Conservation (phyloP, 192 early-diverging fungal genomes). For the Martensiomyces pterosporus region DNA sequence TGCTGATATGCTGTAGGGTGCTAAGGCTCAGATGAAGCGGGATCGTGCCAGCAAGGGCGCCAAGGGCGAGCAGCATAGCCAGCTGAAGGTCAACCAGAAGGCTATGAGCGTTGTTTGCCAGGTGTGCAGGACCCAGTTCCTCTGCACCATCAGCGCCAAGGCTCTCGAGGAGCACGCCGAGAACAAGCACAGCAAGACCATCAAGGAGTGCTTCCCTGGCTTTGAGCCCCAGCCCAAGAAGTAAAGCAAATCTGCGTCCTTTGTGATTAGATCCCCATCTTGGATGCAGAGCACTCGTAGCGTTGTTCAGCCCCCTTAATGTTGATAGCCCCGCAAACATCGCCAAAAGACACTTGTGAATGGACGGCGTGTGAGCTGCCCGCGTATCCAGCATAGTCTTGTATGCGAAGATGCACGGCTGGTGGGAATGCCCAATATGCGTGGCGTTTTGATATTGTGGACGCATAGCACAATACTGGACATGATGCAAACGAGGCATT, state of each 20-base stretch:
- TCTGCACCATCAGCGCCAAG: slow-evolving; percentile 72
- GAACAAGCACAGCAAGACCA: slow-evolving; percentile 70
- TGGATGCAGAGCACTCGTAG: too few relatives aligned
- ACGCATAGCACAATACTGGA: too few relatives aligned
- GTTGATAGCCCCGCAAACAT: too few relatives aligned
- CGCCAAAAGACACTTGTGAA: too few relatives aligned
- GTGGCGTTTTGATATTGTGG: too few relatives aligned
- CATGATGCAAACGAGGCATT: too few relatives aligned
- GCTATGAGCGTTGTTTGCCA: slow-evolving; percentile 77
- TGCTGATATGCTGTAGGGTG: slow-evolving; percentile 14
- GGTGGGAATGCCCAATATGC: too few relatives aligned
- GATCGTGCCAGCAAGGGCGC: slow-evolving; percentile 62
- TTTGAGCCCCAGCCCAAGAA: slow-evolving; percentile 1
- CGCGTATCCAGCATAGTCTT: too few relatives aligned
- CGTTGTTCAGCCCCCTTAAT: too few relatives aligned
- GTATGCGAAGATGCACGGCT: too few relatives aligned
- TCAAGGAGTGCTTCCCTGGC: slow-evolving; percentile 77
- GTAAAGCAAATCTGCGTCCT: background rate
- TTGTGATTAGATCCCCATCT: background rate
- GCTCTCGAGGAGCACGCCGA: slow-evolving; percentile 67
- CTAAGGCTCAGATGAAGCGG: slow-evolving; percentile 44
- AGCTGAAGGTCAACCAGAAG: slow-evolving; percentile 74
- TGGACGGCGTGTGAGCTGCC: too few relatives aligned
- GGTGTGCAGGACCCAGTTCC: slow-evolving; percentile 75
- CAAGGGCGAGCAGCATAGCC: slow-evolving; percentile 48